Base-by-base conservation (phyloP, 495 filamentous ascomycete genomes). In the Aspergillus wentii region DNA sequence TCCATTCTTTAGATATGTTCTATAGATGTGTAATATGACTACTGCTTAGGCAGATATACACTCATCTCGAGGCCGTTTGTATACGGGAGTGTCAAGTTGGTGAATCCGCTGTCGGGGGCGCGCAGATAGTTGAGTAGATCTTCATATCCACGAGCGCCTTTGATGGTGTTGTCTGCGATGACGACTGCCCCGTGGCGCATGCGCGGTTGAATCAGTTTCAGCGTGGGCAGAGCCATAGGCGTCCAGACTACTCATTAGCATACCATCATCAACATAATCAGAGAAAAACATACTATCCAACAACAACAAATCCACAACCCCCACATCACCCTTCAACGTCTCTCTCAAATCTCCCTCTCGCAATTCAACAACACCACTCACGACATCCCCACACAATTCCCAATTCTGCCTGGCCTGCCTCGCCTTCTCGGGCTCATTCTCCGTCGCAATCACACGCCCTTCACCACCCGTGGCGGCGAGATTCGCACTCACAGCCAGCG, bases 1-100 rank as follows among this genome's bases (percentile, higher is more conserved):
- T 48, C 72, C 75, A 2, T 83, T 82, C 46, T 91, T 89, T 48
- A 62, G 74, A 56, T 89, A 88, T 46, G 78, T 80, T 4, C 59
- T 83, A n/a, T 85, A 25, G n/a, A n/a, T n/a, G n/a, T n/a, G n/a
- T n/a, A n/a, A n/a, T n/a, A n/a, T n/a, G n/a, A n/a, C n/a, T n/a
- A n/a, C n/a, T 22, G 44, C 13, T 36, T 30, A 8, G 2, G 20
- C 3, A 21, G 20, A 36, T 22, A 29, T 13, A 29, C 26, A 29
- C 26, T 29, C 26, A 29, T 29, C 26, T 29, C 26, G 14, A 29
- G 26, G 11, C 26, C 26, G 10, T 29, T 29, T 4, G 4, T 29
- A 29, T 29, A 29, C 4, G 26, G 26, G 3, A 29, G 5, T 4
- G 26, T 29, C 10, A 29, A 3, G 11, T 29, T 29, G 4, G 10